These are phyloP conservation scores for Ajuga reptans DNA, from an alignment of 305 asterid species.

Conservation along the genomic window DNA sequence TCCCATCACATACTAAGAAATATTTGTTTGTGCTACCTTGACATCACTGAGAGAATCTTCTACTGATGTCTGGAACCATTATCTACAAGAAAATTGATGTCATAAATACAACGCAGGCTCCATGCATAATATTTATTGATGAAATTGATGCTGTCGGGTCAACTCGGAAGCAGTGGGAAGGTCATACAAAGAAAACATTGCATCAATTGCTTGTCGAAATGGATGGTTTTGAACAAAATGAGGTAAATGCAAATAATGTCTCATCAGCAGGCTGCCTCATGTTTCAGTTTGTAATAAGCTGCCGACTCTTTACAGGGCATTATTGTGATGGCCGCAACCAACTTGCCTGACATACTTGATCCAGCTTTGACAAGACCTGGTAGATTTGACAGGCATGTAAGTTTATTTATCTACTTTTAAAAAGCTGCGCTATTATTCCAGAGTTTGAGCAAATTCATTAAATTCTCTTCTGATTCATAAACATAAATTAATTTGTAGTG, in stretches of 20 bases:
- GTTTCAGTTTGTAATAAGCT: not conserved
- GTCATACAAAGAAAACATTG: constrained; percentile 91
- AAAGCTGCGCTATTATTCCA: not conserved
- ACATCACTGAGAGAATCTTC: not conserved
- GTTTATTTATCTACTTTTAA: constrained; percentile 25
- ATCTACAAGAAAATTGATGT: too few species aligned
- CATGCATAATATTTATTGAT: constrained; percentile 95
- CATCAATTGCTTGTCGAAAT: constrained; percentile 96
- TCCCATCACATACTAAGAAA: not conserved
- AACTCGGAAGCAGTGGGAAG: constrained; percentile 96
- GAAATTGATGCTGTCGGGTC: constrained; percentile 99
- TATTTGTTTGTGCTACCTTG: not conserved
- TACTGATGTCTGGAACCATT: too few species aligned
- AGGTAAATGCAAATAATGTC: constrained; percentile 40
- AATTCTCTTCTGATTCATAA: not conserved
- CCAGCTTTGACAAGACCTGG: constrained; percentile 99
- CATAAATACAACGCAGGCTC: constrained; percentile 47
- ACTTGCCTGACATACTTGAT: constrained; percentile 95
- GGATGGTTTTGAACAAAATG: constrained; percentile 99
- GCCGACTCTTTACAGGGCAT: constrained; percentile 53
- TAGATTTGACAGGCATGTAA: constrained; percentile 98
- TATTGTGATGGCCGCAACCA: constrained; percentile 95
- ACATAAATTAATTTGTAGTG: too few species aligned
- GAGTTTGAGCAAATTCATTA: not conserved
- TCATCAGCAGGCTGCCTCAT: not conserved